Conservation (phyloP, 805 yeast species). For the Teunomyces lycoperdinae region DNA sequence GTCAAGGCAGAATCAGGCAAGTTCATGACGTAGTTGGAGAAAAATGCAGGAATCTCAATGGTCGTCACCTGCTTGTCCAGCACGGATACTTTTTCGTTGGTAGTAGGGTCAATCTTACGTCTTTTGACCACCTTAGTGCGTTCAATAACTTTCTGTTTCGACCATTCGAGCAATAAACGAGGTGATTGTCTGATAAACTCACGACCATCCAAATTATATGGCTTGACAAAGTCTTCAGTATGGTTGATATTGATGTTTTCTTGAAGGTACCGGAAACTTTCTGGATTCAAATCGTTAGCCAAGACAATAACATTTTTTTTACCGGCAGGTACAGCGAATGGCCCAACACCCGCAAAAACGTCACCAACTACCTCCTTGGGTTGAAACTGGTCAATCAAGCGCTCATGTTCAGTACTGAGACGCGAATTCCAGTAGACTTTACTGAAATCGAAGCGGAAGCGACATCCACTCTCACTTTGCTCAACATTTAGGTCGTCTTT, state of each 20-base stretch:
- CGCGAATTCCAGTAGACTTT: conserved; percentile 98
- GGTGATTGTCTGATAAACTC: conserved; percentile 69
- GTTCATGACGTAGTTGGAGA: conserved; percentile 87
- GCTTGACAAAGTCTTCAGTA: conserved; percentile 53
- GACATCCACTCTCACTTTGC: conserved; percentile 84
- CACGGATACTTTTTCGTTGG: conserved; percentile 16
- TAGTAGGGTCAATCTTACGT: conserved; percentile 33
- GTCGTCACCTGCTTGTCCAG: conserved; percentile 16
- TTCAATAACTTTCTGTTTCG: conserved; percentile 31
- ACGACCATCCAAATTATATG: conserved; percentile 79
- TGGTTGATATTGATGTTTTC: conserved; percentile 66
- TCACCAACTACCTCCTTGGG: conserved; percentile 81
- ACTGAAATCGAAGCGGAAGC: conserved; percentile 82
- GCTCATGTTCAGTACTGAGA: conserved; percentile 87
- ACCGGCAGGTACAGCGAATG: conserved; percentile 95
- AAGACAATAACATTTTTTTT: conserved; percentile 74
- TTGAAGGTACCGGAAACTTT: conserved; percentile 66
- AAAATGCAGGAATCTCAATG: conserved; percentile 49
- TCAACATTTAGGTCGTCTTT: conserved; percentile 70
- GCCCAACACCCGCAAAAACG: conserved; percentile 98
- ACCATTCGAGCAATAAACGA: conserved; percentile 47
- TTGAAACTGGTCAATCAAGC: conserved; percentile 62
- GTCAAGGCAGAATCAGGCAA: conserved; percentile 90
- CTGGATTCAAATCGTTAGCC: conserved; percentile 93
- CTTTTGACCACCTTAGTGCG: conserved; percentile 33